These are phyloP conservation scores for Trichophyton schoenleinii DNA, from an alignment of 2,329 filamentous ascomycete species.

Conservation along the genomic window DNA sequence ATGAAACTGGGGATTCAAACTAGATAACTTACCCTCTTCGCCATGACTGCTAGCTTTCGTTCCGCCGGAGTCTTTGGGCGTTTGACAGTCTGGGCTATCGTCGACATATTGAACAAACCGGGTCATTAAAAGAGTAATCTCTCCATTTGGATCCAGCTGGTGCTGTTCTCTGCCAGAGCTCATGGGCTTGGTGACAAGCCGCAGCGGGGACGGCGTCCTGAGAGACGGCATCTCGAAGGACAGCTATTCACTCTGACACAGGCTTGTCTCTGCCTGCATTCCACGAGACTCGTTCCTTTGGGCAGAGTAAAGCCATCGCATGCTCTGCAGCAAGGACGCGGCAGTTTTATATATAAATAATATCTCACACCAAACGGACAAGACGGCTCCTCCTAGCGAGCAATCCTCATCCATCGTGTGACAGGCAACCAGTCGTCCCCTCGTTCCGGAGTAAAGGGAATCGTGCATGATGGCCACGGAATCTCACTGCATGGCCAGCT, in stretches of 20 bases:
- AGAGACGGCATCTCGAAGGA: slow-evolving; percentile 2
- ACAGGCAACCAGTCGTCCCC: not conserved
- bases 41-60: not conserved
- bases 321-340: not conserved
- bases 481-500: not conserved
- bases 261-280: not conserved
- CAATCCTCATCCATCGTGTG: not conserved
- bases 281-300: not conserved
- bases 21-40: slow-evolving; percentile 12
- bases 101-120: slow-evolving; percentile 10
- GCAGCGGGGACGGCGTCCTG: slow-evolving; percentile 6
- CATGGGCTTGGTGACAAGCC: slow-evolving; percentile 2
- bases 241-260: not conserved
- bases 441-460: not conserved
- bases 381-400: not conserved
- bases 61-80: not conserved
- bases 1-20: no score
- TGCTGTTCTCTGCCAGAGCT: slow-evolving; percentile 6
- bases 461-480: not conserved
- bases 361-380: not conserved
- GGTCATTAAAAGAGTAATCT: slow-evolving; percentile 11
- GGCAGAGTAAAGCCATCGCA: not conserved
- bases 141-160: slow-evolving; percentile 13
- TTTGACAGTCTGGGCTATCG: not conserved
- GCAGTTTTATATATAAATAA: not conserved